Percentiles rank a stretch among this genome's conserved stretches.
phyloP scores from a whole-genome alignment of 352 stramenopile genomes.

The Phytopythium boreale region DNA sequence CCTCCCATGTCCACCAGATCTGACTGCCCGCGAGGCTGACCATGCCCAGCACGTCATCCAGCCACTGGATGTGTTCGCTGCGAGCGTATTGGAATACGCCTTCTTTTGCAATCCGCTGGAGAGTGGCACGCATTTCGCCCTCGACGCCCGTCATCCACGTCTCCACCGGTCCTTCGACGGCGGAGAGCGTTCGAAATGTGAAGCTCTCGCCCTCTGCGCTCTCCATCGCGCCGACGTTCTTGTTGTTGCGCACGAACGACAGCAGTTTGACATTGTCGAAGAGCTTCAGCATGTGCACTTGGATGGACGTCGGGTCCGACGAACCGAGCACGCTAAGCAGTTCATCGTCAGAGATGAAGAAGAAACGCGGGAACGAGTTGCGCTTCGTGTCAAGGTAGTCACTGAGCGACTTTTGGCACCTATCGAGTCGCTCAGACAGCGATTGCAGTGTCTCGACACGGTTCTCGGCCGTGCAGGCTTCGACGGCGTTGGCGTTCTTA shows the following conservation, averaged over 20 bases:
- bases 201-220: constrained; percentile 92
- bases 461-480: constrained; percentile 88
- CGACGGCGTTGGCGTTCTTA: constrained; percentile 90
- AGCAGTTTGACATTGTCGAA: constrained; percentile 95
- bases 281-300: constrained; percentile 94
- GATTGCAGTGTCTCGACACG: constrained; percentile 86
- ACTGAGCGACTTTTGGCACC: constrained; percentile 89
- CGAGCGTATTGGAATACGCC: constrained; percentile 91
- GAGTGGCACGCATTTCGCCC: constrained; percentile 85
- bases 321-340: constrained; percentile 89
- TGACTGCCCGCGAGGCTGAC: constrained; percentile 90
- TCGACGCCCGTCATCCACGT: constrained; percentile 93
- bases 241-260: constrained; percentile 88
- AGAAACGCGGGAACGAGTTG: constrained; percentile 92
- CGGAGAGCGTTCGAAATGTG: constrained; percentile 65
- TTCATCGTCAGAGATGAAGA: constrained; percentile 95
- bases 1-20: constrained; percentile 94
- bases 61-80: constrained; percentile 84
- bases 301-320: constrained; percentile 90
- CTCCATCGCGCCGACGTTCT: constrained; percentile 88
- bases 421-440: constrained; percentile 86
- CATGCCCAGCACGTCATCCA: constrained; percentile 90
- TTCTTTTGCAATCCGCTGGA: constrained; percentile 91
- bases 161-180: constrained; percentile 91
- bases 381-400: constrained; percentile 91